These are phyloP conservation scores for Lachancea waltii DNA, from an alignment of 805 yeast genomes.

Conservation along the genomic window DNA sequence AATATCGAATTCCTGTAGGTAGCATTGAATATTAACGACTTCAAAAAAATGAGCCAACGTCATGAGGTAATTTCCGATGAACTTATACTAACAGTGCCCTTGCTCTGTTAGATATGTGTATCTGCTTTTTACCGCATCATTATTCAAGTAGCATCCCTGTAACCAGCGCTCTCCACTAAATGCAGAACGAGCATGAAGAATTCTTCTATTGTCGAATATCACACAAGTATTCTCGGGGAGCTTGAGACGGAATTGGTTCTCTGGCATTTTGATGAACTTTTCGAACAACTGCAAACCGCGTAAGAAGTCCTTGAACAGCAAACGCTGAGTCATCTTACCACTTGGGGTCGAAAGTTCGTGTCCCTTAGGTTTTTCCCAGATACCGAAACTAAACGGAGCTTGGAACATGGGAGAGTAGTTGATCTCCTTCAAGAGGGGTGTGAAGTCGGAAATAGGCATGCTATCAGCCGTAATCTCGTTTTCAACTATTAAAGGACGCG, in stretches of 20 bases:
- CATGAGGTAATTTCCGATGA: too few relatives aligned
- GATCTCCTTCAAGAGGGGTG: slow-evolving; percentile 42
- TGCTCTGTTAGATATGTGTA: slow-evolving; percentile 36
- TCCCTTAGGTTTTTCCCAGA: slow-evolving; percentile 32
- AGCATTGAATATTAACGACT: too few relatives aligned
- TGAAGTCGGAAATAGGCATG: slow-evolving; percentile 28
- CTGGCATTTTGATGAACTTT: slow-evolving; percentile 43
- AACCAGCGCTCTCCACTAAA: slow-evolving; percentile 57
- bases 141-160: slow-evolving; percentile 70
- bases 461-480: slow-evolving; percentile 35
- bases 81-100: neutral
- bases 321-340: slow-evolving; percentile 36
- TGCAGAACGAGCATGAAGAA: slow-evolving; percentile 56
- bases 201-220: slow-evolving; percentile 63
- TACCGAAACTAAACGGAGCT: slow-evolving; percentile 62
- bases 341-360: slow-evolving; percentile 27
- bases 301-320: slow-evolving; percentile 46
- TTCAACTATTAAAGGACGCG: slow-evolving; percentile 59
- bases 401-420: slow-evolving; percentile 82
- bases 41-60: too few relatives aligned
- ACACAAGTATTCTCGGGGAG: slow-evolving; percentile 56
- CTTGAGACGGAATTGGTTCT: slow-evolving; percentile 49
- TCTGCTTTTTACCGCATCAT: slow-evolving; percentile 62
- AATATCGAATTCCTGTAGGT: too few relatives aligned
- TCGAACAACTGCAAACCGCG: slow-evolving; percentile 61